A percentile compares a stretch with the other conserved stretches of the same genome.
These are phyloP conservation scores for Fistulifera pelliculosa DNA, from an alignment of 108 stramenopile species.

Conservation along the genomic window DNA sequence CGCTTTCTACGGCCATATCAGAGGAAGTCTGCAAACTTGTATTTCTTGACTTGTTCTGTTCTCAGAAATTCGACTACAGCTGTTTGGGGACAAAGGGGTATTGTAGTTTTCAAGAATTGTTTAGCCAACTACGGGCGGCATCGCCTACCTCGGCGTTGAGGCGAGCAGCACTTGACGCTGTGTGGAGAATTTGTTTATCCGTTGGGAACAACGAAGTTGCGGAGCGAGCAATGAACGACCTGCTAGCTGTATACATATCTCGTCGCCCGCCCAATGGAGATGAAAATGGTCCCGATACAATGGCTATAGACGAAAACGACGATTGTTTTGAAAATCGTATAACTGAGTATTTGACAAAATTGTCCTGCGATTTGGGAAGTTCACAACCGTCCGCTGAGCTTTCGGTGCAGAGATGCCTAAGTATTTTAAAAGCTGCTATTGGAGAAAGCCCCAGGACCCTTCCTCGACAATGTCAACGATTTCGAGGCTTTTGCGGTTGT, in stretches of 20 bases:
- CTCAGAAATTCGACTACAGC: slow-evolving; percentile 43
- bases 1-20: slow-evolving; percentile 53
- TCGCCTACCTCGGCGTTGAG: slow-evolving; percentile 2
- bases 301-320: slow-evolving; percentile 9
- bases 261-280: too few species aligned
- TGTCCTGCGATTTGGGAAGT: slow-evolving; percentile 46
- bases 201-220: slow-evolving; percentile 64
- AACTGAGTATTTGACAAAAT: slow-evolving; percentile 57
- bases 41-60: slow-evolving; percentile 76
- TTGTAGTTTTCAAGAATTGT: slow-evolving; percentile 58
- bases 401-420: slow-evolving; percentile 69
- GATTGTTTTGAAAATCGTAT: slow-evolving; percentile 35
- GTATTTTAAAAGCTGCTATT: slow-evolving; percentile 74
- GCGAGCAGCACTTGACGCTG: slow-evolving; percentile 53
- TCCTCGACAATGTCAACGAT: slow-evolving; percentile 45
- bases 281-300: background rate
- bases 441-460: slow-evolving; percentile 27
- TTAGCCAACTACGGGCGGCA: slow-evolving; percentile 24
- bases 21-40: slow-evolving; percentile 44
- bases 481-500: slow-evolving; percentile 27
- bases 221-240: slow-evolving; percentile 69
- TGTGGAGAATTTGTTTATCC: slow-evolving; percentile 77
- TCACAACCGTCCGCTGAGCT: slow-evolving; percentile 40
- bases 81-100: slow-evolving; percentile 52
- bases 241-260: slow-evolving; percentile 57